These are phyloP conservation scores for Gentiana straminea DNA, from an alignment of 257 asterid species.

Conservation along the genomic window DNA sequence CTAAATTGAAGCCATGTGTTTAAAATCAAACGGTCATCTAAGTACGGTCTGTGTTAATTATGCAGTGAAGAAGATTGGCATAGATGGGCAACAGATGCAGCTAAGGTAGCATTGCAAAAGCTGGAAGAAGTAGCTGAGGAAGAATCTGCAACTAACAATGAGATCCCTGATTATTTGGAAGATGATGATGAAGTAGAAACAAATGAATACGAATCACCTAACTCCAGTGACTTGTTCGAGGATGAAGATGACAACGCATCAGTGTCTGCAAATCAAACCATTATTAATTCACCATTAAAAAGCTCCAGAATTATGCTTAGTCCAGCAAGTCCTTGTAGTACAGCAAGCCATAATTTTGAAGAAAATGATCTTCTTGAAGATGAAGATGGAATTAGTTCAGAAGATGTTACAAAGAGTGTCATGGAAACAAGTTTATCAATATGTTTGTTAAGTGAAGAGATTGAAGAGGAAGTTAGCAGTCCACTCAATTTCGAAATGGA, in stretches of 20 bases:
- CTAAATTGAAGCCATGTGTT: not conserved
- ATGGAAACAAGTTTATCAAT: no score
- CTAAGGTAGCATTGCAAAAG: constrained; percentile 34
- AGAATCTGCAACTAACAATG: constrained; percentile 19
- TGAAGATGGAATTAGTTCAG: no score
- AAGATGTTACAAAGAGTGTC: no score
- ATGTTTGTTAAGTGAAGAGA: no score
- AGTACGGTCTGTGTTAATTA: not conserved
- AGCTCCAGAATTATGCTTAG: no score
- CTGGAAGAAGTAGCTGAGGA: constrained; percentile 35
- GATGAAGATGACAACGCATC: constrained; percentile 12
- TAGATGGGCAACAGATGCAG: constrained; percentile 40
- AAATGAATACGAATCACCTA: not conserved
- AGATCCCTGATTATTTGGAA: not conserved
- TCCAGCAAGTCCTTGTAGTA: no score
- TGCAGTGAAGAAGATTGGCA: constrained; percentile 31
- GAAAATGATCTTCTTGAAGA: no score
- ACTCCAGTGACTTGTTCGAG: constrained; percentile 4
- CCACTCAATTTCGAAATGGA: no score
- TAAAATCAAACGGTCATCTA: not conserved
- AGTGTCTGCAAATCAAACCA: constrained; percentile 1
- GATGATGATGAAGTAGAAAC: constrained; percentile 15
- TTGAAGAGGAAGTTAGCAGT: no score
- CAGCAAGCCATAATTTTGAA: no score
- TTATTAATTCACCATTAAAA: not conserved